A percentile compares a stretch with the other conserved stretches of the same genome.
Evolutionary conservation across 2,329 filamentous ascomycete genomes (phyloP).

Genomic region (Tolypocladium tundrense): DNA sequence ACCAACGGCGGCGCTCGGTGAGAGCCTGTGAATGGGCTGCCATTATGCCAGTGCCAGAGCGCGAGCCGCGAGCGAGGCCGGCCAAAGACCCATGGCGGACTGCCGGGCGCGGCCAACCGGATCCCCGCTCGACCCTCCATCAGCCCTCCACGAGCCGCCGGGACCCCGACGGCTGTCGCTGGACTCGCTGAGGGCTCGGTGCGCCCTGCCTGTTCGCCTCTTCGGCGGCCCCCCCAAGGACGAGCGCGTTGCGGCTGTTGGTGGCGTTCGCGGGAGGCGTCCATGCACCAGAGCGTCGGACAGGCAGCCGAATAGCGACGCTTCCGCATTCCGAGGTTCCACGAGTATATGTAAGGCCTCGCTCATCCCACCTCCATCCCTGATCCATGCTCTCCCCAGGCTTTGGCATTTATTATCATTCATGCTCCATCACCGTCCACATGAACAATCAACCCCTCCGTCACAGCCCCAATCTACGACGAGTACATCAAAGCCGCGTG

Average conservation of each 20-base stretch:
- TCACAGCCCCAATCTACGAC: not conserved
- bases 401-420: too few relatives aligned
- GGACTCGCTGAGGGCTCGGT: not conserved
- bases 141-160: not conserved
- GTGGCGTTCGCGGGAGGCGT: not conserved
- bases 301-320: not conserved
- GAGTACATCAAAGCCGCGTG: not conserved
- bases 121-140: not conserved
- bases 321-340: not conserved
- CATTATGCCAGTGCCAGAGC: too few relatives aligned
- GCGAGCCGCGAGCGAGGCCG: not conserved
- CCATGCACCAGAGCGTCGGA: not conserved
- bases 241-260: too few relatives aligned
- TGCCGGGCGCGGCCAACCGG: not conserved
- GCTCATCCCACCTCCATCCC: not conserved
- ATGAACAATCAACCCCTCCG: not conserved
- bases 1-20: not conserved
- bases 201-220: not conserved
- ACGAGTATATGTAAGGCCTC: not conserved
- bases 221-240: not conserved
- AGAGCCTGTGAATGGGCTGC: too few relatives aligned
- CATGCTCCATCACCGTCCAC: not conserved
- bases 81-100: not conserved
- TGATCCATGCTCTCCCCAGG: not conserved
- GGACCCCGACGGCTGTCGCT: too few relatives aligned